A percentile compares a stretch with the other conserved stretches of the same genome.
These are phyloP conservation scores for Malus hybrid DNA, from an alignment of 331 rosid species.

Conservation along the genomic window DNA sequence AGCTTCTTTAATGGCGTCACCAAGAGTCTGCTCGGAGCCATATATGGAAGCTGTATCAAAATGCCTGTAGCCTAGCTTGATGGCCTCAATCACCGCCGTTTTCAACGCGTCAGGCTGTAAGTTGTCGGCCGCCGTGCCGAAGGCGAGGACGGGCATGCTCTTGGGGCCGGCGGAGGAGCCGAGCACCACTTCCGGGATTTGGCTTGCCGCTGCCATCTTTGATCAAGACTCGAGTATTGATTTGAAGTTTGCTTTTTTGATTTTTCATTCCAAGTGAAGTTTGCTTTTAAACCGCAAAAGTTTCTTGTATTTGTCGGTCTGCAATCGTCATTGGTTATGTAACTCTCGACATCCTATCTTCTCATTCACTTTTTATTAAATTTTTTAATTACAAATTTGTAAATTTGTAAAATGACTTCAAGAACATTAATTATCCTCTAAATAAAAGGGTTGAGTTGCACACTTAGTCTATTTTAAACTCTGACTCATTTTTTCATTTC, in stretches of 20 bases:
- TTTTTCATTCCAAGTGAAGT: not conserved
- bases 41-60: conserved; percentile 55
- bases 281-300: not conserved
- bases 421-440: too few relatives aligned
- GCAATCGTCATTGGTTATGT: not conserved
- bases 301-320: not conserved
- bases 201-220: not conserved
- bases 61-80: conserved; percentile 50
- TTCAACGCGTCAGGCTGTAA: conserved; percentile 27
- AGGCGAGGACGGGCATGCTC: conserved; percentile 38
- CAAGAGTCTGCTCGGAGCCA: conserved; percentile 46
- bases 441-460: too few relatives aligned
- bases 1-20: conserved; percentile 43
- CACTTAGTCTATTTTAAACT: too few relatives aligned
- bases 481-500: too few relatives aligned
- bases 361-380: too few relatives aligned
- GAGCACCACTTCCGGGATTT: conserved; percentile 24
- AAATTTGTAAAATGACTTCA: too few relatives aligned
- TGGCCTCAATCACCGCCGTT: conserved; percentile 43
- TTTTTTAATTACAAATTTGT: too few relatives aligned
- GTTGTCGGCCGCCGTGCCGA: conserved; percentile 50
- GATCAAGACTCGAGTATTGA: not conserved
- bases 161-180: not conserved
- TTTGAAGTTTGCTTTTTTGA: not conserved
- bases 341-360: not conserved